Percentiles rank a stretch among this genome's conserved stretches.
Conservation (phyloP, 169 alveolate species). For the Eimeria acervulina region DNA sequence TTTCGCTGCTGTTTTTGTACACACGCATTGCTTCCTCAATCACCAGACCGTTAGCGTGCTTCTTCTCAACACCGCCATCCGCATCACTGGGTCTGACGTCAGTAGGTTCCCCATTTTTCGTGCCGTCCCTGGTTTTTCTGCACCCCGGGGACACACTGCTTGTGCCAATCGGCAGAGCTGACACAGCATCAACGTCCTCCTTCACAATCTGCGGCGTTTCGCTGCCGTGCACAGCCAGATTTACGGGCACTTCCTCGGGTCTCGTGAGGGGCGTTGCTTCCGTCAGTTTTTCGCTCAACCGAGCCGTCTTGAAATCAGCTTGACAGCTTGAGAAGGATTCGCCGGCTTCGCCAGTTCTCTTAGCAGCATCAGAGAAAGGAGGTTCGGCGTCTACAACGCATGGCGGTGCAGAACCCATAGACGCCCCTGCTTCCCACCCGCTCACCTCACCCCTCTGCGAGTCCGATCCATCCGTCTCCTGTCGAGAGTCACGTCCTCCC, state of each 20-base stretch:
- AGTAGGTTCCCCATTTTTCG: not conserved
- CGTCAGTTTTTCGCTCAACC: not conserved
- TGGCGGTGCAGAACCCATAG: slow-evolving; percentile 11
- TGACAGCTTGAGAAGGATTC: not conserved
- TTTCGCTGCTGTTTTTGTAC: slow-evolving; percentile 50
- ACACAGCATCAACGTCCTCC: not conserved
- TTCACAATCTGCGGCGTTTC: not conserved
- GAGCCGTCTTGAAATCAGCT: not conserved
- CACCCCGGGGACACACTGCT: not conserved
- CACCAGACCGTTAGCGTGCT: slow-evolving; percentile 14
- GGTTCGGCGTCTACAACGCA: not conserved
- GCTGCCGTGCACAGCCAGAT: not conserved
- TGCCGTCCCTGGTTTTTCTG: not conserved
- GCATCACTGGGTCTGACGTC: not conserved
- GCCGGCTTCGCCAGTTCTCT: not conserved
- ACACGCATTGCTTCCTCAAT: slow-evolving; percentile 71
- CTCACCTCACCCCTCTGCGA: slow-evolving; percentile 6
- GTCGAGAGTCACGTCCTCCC: slow-evolving; percentile 6
- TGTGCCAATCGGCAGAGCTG: not conserved
- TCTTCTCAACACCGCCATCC: not conserved
- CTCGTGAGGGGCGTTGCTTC: not conserved
- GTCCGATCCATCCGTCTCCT: slow-evolving; percentile 35
- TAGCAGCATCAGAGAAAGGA: slow-evolving; percentile 32
- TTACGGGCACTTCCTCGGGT: not conserved
- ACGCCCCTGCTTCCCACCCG: not conserved